A percentile compares a stretch with the other conserved stretches of the same genome.
Evolutionary conservation across 805 yeast species (phyloP).

Genomic region (Kluyveromyces aestuarii): DNA sequence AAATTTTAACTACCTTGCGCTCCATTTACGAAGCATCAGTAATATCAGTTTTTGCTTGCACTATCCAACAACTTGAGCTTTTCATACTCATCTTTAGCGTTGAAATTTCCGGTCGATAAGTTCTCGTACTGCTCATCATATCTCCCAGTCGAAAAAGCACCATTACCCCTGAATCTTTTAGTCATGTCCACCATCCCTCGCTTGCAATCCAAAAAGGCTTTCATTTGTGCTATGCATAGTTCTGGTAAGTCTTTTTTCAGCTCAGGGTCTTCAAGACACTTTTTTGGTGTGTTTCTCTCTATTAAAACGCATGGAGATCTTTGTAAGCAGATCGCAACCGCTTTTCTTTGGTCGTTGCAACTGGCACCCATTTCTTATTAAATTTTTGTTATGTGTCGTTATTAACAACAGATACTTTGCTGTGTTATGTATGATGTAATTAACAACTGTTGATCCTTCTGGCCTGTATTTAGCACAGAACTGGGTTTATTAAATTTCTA

Average conservation of each 20-base stretch:
- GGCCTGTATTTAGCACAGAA: background rate
- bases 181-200: constrained; percentile 87
- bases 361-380: constrained; percentile 50
- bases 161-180: constrained; percentile 88
- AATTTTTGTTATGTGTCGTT: background rate
- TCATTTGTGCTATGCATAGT: constrained; percentile 74
- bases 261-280: constrained; percentile 76
- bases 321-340: constrained; percentile 92
- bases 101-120: constrained; percentile 70
- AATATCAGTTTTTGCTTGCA: constrained; percentile 30
- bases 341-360: constrained; percentile 88
- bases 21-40: too few species aligned
- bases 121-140: constrained; percentile 82
- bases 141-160: constrained; percentile 85
- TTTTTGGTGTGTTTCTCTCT: constrained; percentile 81
- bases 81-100: constrained; percentile 70
- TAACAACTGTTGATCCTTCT: too few species aligned
- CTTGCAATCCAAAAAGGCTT: constrained; percentile 83
- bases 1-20: too few species aligned
- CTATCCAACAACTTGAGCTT: constrained; percentile 59
- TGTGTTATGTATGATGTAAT: background rate
- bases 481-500: too few species aligned
- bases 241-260: constrained; percentile 74
- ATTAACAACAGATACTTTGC: background rate
- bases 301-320: constrained; percentile 93